phyloP scores from a whole-genome alignment of 495 filamentous ascomycete genomes.

The Physcia stellaris region DNA sequence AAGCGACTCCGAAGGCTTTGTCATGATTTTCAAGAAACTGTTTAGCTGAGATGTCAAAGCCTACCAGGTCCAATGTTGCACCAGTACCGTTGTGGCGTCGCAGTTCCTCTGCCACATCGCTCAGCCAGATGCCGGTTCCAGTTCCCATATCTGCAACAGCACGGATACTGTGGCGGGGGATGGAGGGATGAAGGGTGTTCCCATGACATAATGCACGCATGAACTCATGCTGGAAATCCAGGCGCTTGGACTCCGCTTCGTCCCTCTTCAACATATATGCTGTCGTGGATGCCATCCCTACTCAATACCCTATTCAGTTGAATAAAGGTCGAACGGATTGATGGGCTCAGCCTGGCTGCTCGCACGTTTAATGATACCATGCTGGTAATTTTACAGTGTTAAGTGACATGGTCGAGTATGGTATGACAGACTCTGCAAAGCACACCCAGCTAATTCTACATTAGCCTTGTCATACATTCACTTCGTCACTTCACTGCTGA shows the following conservation, averaged over 20 bases:
- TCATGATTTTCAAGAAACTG: slow-evolving; percentile 16
- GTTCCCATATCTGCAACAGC: slow-evolving; percentile 26
- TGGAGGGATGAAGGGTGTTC: slow-evolving; percentile 19
- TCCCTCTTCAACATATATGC: slow-evolving; percentile 18
- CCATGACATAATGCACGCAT: slow-evolving; percentile 12
- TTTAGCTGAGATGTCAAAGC: slow-evolving; percentile 25
- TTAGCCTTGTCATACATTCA: too few relatives aligned
- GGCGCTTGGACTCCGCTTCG: slow-evolving; percentile 15
- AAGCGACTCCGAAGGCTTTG: too few relatives aligned
- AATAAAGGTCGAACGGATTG: too few relatives aligned
- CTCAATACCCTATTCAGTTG: too few relatives aligned
- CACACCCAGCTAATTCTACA: too few relatives aligned
- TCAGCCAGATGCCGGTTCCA: slow-evolving; percentile 24
- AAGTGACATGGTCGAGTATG: too few relatives aligned
- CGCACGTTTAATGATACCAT: too few relatives aligned
- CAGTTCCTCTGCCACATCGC: slow-evolving; percentile 11
- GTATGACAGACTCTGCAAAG: too few relatives aligned
- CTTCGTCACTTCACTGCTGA: too few relatives aligned
- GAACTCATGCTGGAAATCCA: slow-evolving; percentile 20
- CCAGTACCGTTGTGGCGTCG: not conserved
- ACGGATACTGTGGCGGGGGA: slow-evolving; percentile 12
- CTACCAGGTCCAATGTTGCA: slow-evolving; percentile 12
- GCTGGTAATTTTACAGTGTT: too few relatives aligned
- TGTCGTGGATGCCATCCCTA: too few relatives aligned
- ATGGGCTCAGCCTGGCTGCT: too few relatives aligned